Percentiles rank a stretch among this genome's conserved stretches.
These are phyloP conservation scores for Thelonectria rubi DNA, from an alignment of 2,329 filamentous ascomycete species.

Conservation along the genomic window DNA sequence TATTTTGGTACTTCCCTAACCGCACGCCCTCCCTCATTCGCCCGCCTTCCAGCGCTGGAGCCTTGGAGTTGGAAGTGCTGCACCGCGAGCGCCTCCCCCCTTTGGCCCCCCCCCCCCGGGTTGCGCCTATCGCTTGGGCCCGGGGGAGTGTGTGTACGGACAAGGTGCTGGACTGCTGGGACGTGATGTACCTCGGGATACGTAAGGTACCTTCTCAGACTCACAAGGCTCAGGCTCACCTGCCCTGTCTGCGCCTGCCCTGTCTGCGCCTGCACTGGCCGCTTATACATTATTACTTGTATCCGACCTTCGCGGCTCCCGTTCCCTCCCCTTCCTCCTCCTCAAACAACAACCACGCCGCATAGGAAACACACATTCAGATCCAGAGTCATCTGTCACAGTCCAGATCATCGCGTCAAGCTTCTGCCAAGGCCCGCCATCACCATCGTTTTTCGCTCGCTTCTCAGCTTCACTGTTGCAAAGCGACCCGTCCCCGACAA, in stretches of 20 bases:
- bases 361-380: conserved; percentile 60
- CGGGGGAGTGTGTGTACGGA: conserved; percentile 4
- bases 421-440: conserved; percentile 47
- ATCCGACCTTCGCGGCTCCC: conserved; percentile 43
- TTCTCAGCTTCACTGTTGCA: conserved; percentile 38
- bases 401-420: conserved; percentile 67
- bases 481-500: conserved; percentile 36
- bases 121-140: conserved; percentile 32
- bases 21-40: conserved; percentile 24
- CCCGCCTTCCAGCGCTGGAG: not conserved
- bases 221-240: conserved; percentile 37
- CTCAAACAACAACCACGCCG: conserved; percentile 60
- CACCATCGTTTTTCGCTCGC: conserved; percentile 39
- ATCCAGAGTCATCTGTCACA: conserved; percentile 69
- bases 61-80: not conserved
- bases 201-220: conserved; percentile 31
- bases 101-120: conserved; percentile 2
- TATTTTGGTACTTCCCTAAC: not conserved
- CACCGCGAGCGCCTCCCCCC: conserved; percentile 2
- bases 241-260: conserved; percentile 21
- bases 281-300: conserved; percentile 40
- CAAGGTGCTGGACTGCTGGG: too few relatives aligned
- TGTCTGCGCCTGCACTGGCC: conserved; percentile 30
- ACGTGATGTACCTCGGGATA: conserved; percentile 30
- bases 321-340: conserved; percentile 49